Evolutionary conservation across 176 grass and related monocot genomes (phyloP).

Genomic region (Areca catechu): DNA sequence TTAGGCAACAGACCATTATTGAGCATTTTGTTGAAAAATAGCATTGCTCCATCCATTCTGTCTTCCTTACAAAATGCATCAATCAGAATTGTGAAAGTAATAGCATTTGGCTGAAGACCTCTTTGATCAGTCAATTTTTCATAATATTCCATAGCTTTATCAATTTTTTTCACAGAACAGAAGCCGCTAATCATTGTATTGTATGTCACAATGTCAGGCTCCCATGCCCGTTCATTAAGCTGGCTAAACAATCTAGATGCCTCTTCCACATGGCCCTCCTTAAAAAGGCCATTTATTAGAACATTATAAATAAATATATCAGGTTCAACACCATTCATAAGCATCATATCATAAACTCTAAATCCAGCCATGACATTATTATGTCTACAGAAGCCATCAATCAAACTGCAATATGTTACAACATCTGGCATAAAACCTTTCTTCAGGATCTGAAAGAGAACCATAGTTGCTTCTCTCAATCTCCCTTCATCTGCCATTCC

Average conservation of each 20-base stretch:
- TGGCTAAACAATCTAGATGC: slow-evolving; percentile 1
- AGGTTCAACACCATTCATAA: slow-evolving; percentile 5
- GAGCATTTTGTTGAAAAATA: slow-evolving; percentile 13
- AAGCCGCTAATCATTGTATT: slow-evolving; percentile 17
- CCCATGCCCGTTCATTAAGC: not conserved
- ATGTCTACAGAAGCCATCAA: too few relatives aligned
- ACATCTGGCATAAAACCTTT: slow-evolving; percentile 1
- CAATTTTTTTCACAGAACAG: slow-evolving; percentile 10
- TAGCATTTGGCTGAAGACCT: slow-evolving; percentile 9
- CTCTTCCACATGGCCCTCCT: slow-evolving; percentile 1
- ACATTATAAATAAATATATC: slow-evolving; percentile 18
- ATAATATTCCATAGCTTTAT: not conserved
- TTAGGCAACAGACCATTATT: too few relatives aligned
- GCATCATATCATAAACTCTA: too few relatives aligned
- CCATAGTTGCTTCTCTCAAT: slow-evolving; percentile 3
- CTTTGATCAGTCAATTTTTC: not conserved
- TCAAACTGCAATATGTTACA: not conserved
- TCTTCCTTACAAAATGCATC: slow-evolving; percentile 20
- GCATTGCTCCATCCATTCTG: slow-evolving; percentile 8
- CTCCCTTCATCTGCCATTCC: slow-evolving; percentile 18
- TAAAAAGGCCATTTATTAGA: slow-evolving; percentile 17
- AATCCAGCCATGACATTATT: too few relatives aligned
- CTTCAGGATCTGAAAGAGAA: slow-evolving; percentile 15
- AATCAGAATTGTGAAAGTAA: slow-evolving; percentile 12
- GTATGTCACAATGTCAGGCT: slow-evolving; percentile 11